A percentile compares a stretch with the other conserved stretches of the same genome.
Conservation (phyloP, 2,329 filamentous ascomycete species). For the Xylariales sp. region DNA sequence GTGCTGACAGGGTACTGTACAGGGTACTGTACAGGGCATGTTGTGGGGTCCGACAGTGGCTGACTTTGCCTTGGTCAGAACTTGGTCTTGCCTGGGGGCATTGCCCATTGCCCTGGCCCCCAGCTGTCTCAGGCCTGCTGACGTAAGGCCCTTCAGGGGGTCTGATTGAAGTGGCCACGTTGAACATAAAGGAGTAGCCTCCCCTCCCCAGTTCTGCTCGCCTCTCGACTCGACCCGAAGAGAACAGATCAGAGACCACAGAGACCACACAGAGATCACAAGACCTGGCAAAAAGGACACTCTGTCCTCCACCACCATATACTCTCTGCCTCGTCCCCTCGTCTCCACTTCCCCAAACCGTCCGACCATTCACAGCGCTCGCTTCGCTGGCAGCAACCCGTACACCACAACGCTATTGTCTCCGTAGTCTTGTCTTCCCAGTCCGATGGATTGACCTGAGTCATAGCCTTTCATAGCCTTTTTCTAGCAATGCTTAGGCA, state of each 20-base stretch:
- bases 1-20: background rate
- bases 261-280: no score
- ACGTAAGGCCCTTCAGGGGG: conserved; percentile 22
- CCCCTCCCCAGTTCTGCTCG: conserved; percentile 4
- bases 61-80: conserved; percentile 15
- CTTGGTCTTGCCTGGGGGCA: no score
- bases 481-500: conserved; percentile 34
- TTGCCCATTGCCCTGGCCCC: no score
- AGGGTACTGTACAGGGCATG: no score
- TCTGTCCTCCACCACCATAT: conserved; percentile 38
- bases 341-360: conserved; percentile 2
- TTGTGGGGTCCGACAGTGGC: conserved; percentile 22
- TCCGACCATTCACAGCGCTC: background rate
- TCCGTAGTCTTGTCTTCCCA: no score
- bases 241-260: no score
- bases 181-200: conserved; percentile 40
- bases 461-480: conserved; percentile 38
- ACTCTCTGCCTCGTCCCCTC: background rate
- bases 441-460: conserved; percentile 21
- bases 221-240: background rate
- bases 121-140: conserved; percentile 23
- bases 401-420: conserved; percentile 9
- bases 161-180: conserved; percentile 36
- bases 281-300: conserved; percentile 40
- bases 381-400: no score